Evolutionary conservation across 495 filamentous ascomycete species (phyloP), one percentile per base, ranked within the genome.

Genomic region (Talaromyces proteolyticus): DNA sequence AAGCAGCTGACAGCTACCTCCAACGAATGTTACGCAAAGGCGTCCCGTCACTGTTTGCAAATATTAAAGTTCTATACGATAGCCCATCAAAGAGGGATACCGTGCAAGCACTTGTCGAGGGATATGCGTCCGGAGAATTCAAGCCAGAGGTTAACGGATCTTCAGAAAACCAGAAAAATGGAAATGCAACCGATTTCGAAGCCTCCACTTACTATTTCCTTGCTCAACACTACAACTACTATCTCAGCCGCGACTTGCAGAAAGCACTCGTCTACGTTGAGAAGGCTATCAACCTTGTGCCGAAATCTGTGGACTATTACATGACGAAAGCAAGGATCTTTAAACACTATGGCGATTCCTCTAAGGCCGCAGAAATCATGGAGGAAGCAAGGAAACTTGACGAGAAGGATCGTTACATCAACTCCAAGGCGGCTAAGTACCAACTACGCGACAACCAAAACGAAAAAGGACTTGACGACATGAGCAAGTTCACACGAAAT

Each of bases 391-490:
- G 93, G 24, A 72, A 77, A 26, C 72, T 96, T 50, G 93, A 99
- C 60, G 80, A 82, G 42, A 87, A 82, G 68, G 93, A 99, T 62
- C 87, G 93, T 20, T 93, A 96, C 63, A 97, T 97, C 74, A 99
- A 99, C 73, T 89, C 89, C 44, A 99, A 99, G 72, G 85, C 89
- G 18, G 91, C 94, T 24, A 97, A 99, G 65, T 99, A 99, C 63
- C 90, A 92, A 59, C 78, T 99, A 21, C 85, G 93, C 45, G 95
- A 96, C 66, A 79, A 96, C 61, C 80, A 95, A 57, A 92, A 87
- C 57, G 89, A 94, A 43, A 83, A 81, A 57, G 92, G 82, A 0
- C 69, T 96, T 23, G 77, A 85, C 22, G 94, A 89, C 20, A 91
- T 97, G 88, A 87, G 91, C 63, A 80, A 95, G 47, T 99, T 99